A percentile compares a stretch with the other conserved stretches of the same genome.
These are phyloP conservation scores for Cladosporium austrohemisphaericum DNA, from an alignment of 2,329 filamentous ascomycete species.

Conservation along the genomic window DNA sequence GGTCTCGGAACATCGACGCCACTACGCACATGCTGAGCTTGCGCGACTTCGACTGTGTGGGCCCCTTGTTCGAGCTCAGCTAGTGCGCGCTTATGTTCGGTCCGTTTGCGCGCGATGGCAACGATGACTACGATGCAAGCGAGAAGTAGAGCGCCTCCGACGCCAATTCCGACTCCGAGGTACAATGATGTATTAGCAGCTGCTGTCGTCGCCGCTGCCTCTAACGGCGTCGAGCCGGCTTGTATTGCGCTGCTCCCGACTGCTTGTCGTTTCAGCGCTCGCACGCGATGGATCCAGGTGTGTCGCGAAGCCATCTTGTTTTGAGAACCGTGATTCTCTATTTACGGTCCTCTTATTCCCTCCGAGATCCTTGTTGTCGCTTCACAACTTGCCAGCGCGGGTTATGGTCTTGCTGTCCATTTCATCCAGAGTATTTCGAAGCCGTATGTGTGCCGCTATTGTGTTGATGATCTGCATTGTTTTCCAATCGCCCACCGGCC, in stretches of 20 bases:
- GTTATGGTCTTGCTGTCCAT: background rate
- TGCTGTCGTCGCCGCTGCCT: background rate
- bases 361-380: too few relatives aligned
- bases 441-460: background rate
- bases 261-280: slow-evolving; percentile 10
- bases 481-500: too few relatives aligned
- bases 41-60: slow-evolving; percentile 12
- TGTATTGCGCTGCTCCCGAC: slow-evolving; percentile 7
- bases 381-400: background rate
- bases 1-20: slow-evolving; percentile 16
- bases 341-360: too few relatives aligned
- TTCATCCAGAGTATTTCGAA: background rate
- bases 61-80: slow-evolving; percentile 27
- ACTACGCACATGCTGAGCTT: background rate
- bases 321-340: background rate
- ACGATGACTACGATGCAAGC: slow-evolving; percentile 24
- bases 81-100: slow-evolving; percentile 25
- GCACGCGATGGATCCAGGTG: slow-evolving; percentile 1
- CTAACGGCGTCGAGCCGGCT: background rate
- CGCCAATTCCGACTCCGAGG: slow-evolving; percentile 27
- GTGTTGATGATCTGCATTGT: background rate
- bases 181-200: slow-evolving; percentile 19
- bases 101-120: slow-evolving; percentile 24
- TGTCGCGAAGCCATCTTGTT: background rate
- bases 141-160: slow-evolving; percentile 27